Percentiles rank a stretch among this genome's conserved stretches.
Conservation (phyloP, 441 rosid genomes). For the Sinapis alba region DNA sequence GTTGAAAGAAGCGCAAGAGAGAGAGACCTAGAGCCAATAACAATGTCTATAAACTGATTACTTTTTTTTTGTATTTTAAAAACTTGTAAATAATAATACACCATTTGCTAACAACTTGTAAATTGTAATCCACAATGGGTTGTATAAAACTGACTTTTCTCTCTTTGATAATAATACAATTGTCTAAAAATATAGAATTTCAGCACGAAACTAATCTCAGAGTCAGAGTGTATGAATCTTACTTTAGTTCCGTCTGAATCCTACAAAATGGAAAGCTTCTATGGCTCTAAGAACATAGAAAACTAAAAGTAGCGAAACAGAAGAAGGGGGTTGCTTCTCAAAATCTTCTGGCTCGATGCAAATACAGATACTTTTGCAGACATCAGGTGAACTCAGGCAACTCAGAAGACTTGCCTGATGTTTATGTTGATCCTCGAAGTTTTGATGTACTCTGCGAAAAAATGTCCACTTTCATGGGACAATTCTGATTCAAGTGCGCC, state of each 20-base stretch:
- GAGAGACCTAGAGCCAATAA: neutral
- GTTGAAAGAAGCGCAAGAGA: neutral
- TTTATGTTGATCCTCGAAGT: conserved; percentile 87
- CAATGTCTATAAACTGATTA: neutral
- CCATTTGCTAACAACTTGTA: neutral
- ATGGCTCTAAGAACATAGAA: neutral
- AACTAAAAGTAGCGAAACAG: neutral
- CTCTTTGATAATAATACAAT: conserved; percentile 3
- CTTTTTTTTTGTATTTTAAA: neutral
- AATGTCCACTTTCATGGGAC: conserved; percentile 39
- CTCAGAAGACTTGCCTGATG: conserved; percentile 80
- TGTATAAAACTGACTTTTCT: neutral
- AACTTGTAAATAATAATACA: neutral
- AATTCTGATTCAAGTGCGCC: conserved; percentile 59
- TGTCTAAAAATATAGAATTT: neutral
- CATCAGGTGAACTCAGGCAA: neutral
- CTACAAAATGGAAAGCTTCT: neutral
- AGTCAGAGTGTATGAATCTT: conserved; percentile 1
- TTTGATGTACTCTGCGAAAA: conserved; percentile 61
- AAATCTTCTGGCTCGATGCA: conserved; percentile 3
- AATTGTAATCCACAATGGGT: neutral
- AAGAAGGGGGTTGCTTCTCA: neutral
- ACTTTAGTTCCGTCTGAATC: neutral
- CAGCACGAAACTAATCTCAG: neutral
- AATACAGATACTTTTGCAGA: neutral